Percentiles rank a stretch among this genome's conserved stretches.
These are phyloP conservation scores for Posidonia oceanica DNA, from an alignment of 116 monocot species.

Conservation along the genomic window DNA sequence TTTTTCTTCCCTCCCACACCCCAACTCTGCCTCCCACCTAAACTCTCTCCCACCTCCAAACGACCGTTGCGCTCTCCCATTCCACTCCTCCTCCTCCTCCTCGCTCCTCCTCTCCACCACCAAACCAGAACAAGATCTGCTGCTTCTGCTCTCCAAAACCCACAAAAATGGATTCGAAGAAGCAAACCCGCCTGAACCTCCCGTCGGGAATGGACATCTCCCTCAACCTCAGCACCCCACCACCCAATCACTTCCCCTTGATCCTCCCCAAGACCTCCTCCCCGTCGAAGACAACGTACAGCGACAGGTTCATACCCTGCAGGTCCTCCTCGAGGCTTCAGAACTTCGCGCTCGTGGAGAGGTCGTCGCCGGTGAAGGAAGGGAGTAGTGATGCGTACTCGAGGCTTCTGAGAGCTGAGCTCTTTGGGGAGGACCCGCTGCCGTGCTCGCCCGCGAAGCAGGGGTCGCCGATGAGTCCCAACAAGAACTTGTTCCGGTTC, in stretches of 20 bases:
- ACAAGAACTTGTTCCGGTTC: constrained; percentile 81
- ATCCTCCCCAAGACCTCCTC: constrained; percentile 38
- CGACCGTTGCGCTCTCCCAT: no score
- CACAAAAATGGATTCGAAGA: neutral
- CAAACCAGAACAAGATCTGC: no score
- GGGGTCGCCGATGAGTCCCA: constrained; percentile 62
- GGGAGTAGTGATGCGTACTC: constrained; percentile 75
- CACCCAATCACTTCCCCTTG: constrained; percentile 28
- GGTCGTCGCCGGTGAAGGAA: constrained; percentile 56
- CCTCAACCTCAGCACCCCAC: constrained; percentile 34
- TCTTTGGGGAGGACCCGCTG: constrained; percentile 50
- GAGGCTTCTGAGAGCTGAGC: constrained; percentile 68
- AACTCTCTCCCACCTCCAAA: no score
- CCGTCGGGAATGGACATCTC: constrained; percentile 61
- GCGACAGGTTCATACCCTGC: constrained; percentile 94
- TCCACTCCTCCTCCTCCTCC: no score
- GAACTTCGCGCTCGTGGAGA: constrained; percentile 47
- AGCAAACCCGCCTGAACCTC: constrained; percentile 43
- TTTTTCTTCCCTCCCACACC: no score
- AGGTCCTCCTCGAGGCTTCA: constrained; percentile 78
- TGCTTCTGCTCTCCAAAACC: no score
- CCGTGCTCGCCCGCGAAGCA: constrained; percentile 27
- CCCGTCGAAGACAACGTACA: constrained; percentile 77
- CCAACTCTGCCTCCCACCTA: no score
- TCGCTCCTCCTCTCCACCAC: no score